Evolutionary conservation across 768 basidiomycete genomes (phyloP).

Genomic region (Multifurca ochricompacta): DNA sequence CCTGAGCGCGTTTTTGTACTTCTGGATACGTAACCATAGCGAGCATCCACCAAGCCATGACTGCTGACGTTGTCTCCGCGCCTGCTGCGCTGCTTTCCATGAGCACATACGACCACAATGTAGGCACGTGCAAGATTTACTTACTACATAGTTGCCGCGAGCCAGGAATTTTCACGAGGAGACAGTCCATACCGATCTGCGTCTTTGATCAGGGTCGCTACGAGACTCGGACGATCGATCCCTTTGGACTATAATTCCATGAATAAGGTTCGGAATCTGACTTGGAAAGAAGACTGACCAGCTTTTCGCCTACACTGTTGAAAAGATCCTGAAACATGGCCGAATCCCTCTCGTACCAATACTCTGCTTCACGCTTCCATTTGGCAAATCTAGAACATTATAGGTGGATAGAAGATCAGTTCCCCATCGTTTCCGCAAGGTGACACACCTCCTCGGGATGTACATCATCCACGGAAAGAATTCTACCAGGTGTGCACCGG

Average conservation of each 20-base stretch:
- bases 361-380: slow-evolving; percentile 21
- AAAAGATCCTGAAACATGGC: slow-evolving; percentile 15
- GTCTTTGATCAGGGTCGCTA: slow-evolving; percentile 6
- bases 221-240: slow-evolving; percentile 10
- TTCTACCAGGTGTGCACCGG: slow-evolving; percentile 19
- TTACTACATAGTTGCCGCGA: slow-evolving; percentile 10
- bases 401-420: background rate
- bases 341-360: slow-evolving; percentile 18
- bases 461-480: slow-evolving; percentile 21
- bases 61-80: slow-evolving; percentile 1
- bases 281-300: background rate
- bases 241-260: slow-evolving; percentile 5
- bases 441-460: slow-evolving; percentile 10
- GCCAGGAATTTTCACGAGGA: slow-evolving; percentile 3
- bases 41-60: slow-evolving; percentile 11
- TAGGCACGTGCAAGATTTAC: background rate
- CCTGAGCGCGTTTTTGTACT: slow-evolving; percentile 7
- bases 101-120: background rate
- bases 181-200: slow-evolving; percentile 9
- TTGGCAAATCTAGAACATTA: slow-evolving; percentile 9
- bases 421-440: background rate
- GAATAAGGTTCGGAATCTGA: background rate
- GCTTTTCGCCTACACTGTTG: slow-evolving; percentile 8
- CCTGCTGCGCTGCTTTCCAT: background rate
- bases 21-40: slow-evolving; percentile 12